Percentiles rank a stretch among this genome's conserved stretches.
These are phyloP conservation scores for Vigna nakashimae DNA, from an alignment of 306 rosid genomes.

Conservation along the genomic window DNA sequence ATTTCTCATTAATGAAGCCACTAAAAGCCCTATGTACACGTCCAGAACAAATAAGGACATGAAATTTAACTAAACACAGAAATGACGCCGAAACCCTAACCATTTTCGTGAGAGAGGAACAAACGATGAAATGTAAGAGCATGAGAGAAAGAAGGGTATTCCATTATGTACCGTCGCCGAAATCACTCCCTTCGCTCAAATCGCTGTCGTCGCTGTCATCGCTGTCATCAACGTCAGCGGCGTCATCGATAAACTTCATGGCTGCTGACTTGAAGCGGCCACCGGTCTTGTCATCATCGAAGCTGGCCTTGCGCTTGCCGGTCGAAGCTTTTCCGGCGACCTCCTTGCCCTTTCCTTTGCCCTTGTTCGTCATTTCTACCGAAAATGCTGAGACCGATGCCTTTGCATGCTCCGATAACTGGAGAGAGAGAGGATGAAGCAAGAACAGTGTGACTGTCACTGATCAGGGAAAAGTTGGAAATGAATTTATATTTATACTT, in stretches of 20 bases:
- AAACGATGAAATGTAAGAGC: not conserved
- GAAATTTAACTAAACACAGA: not conserved
- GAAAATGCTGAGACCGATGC: slow-evolving; percentile 27
- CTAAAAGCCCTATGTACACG: not conserved
- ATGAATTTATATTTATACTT: not conserved
- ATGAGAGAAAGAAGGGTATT: not conserved
- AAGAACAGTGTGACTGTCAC: not conserved
- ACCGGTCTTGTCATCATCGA: slow-evolving; percentile 55
- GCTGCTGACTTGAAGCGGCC: slow-evolving; percentile 57
- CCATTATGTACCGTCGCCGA: slow-evolving; percentile 51
- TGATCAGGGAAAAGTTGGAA: not conserved
- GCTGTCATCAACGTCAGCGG: slow-evolving; percentile 47
- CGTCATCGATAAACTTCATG: slow-evolving; percentile 78
- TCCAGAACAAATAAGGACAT: not conserved
- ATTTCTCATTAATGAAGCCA: not conserved
- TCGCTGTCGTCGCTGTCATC: slow-evolving; percentile 46
- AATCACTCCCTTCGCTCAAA: slow-evolving; percentile 55
- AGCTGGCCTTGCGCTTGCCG: slow-evolving; percentile 57
- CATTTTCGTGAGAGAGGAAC: not conserved
- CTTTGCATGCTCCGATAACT: slow-evolving; percentile 41
- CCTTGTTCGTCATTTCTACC: slow-evolving; percentile 61
- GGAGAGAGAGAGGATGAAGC: not conserved
- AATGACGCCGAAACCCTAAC: slow-evolving; percentile 36
- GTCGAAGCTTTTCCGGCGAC: slow-evolving; percentile 55
- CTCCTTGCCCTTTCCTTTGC: slow-evolving; percentile 80